phyloP scores from a whole-genome alignment of 1,284 basidiomycete species.

The Moniliella sp. region DNA sequence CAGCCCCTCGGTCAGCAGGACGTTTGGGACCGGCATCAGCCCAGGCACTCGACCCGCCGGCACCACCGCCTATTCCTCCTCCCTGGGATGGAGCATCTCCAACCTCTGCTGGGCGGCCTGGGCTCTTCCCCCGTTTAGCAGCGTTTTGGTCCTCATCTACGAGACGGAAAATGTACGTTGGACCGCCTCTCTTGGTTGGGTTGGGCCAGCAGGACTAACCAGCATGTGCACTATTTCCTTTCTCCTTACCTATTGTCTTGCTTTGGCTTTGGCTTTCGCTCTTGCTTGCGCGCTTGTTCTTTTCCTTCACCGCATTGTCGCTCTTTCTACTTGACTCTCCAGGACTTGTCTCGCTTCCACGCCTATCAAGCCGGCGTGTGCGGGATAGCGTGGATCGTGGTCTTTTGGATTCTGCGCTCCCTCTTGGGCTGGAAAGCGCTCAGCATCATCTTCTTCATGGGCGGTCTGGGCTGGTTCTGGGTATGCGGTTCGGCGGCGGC shows the following conservation, averaged over 20 bases:
- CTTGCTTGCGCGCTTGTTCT: constrained; percentile 19
- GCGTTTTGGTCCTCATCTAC: constrained; percentile 15
- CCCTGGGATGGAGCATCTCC: constrained; percentile 10
- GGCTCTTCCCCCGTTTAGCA: constrained; percentile 18
- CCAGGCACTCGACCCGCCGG: too few species aligned
- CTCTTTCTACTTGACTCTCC: constrained; percentile 13
- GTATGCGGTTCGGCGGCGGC: constrained; percentile 19
- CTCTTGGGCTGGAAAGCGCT: constrained; percentile 17
- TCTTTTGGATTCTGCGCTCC: constrained; percentile 12
- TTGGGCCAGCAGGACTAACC: too few species aligned
- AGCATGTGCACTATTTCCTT: too few species aligned
- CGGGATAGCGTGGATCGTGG: constrained; percentile 9
- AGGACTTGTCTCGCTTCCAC: constrained; percentile 21
- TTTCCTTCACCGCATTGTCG: constrained; percentile 13
- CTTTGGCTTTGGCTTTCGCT: constrained; percentile 12
- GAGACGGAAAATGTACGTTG: constrained; percentile 10
- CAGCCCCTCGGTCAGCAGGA: too few species aligned
- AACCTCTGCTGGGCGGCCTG: constrained; percentile 15
- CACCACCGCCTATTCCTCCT: neutral
- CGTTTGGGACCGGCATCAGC: neutral
- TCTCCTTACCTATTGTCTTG: constrained; percentile 12
- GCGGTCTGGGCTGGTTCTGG: constrained; percentile 19
- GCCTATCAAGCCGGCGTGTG: constrained; percentile 20
- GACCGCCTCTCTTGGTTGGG: too few species aligned
- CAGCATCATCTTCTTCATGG: constrained; percentile 18